Conservation (phyloP, 306 rosid genomes). For the Quercus rubra region DNA sequence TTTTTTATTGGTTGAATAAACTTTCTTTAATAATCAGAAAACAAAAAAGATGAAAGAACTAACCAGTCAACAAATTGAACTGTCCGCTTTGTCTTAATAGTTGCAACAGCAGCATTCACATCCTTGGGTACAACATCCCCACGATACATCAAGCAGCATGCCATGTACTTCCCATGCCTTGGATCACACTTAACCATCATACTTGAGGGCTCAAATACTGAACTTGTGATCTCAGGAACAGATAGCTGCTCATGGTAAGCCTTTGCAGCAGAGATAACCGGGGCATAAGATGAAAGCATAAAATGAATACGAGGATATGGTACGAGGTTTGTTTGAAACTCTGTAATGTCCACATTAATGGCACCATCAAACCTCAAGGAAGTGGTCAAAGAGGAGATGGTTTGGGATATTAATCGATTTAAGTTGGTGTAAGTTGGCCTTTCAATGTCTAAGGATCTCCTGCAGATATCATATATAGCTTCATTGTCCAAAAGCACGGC, state of each 20-base stretch:
- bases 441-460: conserved; percentile 70
- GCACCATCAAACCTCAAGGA: conserved; percentile 84
- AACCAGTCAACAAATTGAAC: conserved; percentile 83
- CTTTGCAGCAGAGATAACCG: conserved; percentile 62
- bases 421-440: conserved; percentile 69
- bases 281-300: conserved; percentile 77
- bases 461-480: conserved; percentile 75
- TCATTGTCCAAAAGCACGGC: conserved; percentile 74
- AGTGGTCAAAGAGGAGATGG: conserved; percentile 69
- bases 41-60: conserved; percentile 5
- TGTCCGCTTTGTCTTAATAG: conserved; percentile 62
- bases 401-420: conserved; percentile 72
- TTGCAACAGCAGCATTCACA: conserved; percentile 59
- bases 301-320: conserved; percentile 83
- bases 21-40: not conserved
- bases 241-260: conserved; percentile 68
- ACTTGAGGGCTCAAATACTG: conserved; percentile 72
- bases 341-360: conserved; percentile 67
- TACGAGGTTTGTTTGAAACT: conserved; percentile 75
- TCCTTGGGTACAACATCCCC: conserved; percentile 80
- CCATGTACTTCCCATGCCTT: conserved; percentile 81
- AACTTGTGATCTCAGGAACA: conserved; percentile 69
- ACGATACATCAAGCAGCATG: conserved; percentile 79
- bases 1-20: not conserved
- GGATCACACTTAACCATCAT: conserved; percentile 89